Evolutionary conservation across 352 stramenopile genomes (phyloP).

Genomic region (Pythium sp.): DNA sequence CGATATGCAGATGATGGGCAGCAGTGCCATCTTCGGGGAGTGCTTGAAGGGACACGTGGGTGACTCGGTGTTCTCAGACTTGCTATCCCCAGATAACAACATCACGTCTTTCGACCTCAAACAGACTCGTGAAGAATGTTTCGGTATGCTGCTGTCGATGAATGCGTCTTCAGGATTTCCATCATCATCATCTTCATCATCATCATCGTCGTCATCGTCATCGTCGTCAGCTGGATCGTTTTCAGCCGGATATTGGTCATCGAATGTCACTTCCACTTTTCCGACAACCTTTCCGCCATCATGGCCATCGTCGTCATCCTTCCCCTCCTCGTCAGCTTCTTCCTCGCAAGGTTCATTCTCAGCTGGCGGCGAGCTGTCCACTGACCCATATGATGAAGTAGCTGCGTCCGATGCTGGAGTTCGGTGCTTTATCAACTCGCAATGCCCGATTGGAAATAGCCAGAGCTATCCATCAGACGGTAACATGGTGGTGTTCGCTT

Average conservation of each 20-base stretch:
- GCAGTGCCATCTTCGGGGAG: not conserved
- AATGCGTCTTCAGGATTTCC: not conserved
- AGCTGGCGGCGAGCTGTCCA: not conserved
- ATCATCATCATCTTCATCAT: conserved; percentile 14
- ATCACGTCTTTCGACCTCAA: conserved; percentile 3
- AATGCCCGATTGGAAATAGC: conserved; percentile 5
- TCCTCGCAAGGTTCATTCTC: not conserved
- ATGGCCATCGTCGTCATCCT: conserved; percentile 4
- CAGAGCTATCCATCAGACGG: not conserved
- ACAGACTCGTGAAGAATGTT: not conserved
- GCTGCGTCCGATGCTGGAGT: conserved; percentile 21
- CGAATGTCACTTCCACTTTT: too few relatives aligned
- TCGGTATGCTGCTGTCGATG: not conserved
- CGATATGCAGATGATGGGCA: conserved; percentile 1
- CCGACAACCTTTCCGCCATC: conserved; percentile 14
- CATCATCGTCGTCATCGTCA: conserved; percentile 15
- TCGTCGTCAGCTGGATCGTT: conserved; percentile 3
- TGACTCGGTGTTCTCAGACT: not conserved
- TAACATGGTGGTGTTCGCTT: conserved; percentile 9
- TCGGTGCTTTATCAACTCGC: conserved; percentile 23
- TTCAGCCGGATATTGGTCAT: not conserved
- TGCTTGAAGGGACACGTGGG: not conserved
- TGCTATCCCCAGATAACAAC: conserved; percentile 4
- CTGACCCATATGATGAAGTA: not conserved
- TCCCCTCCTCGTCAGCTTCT: conserved; percentile 14